Conservation (phyloP, 257 asterid genomes). For the Solanum chaucha region DNA sequence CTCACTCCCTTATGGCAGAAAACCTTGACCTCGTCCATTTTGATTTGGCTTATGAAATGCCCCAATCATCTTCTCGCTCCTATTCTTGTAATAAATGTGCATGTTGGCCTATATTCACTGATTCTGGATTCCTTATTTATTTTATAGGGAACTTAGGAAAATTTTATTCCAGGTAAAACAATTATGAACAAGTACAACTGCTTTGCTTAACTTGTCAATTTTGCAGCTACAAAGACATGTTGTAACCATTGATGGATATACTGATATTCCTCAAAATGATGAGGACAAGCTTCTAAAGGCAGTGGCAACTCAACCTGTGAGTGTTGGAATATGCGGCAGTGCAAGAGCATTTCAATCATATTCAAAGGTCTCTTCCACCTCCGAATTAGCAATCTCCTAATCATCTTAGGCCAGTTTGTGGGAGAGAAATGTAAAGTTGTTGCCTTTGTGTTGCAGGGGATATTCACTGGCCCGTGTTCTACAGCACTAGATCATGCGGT, state of each 20-base stretch:
- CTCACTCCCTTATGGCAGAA: neutral
- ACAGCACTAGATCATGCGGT: constrained; percentile 83
- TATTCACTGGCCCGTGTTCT: constrained; percentile 86
- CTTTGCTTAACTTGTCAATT: neutral
- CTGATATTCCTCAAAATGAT: constrained; percentile 41
- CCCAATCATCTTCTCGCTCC: neutral
- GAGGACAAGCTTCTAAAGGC: constrained; percentile 70
- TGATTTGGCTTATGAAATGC: neutral
- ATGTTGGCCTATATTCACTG: neutral
- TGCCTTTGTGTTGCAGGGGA: constrained; percentile 46
- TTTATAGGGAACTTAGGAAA: neutral
- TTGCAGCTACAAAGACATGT: constrained; percentile 56
- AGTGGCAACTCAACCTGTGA: constrained; percentile 79
- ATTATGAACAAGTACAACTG: neutral
- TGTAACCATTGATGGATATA: constrained; percentile 79
- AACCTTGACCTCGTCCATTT: neutral
- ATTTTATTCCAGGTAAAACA: neutral
- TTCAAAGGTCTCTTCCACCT: constrained; percentile 43
- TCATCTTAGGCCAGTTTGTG: neutral
- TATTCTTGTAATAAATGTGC: neutral
- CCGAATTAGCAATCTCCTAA: neutral
- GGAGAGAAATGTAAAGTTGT: neutral
- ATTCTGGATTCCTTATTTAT: neutral
- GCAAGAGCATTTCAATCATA: constrained; percentile 66
- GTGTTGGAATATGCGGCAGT: constrained; percentile 94